A percentile compares a stretch with the other conserved stretches of the same genome.
Conservation (phyloP, 2,329 filamentous ascomycete species). For the Ascosphaera apis region DNA sequence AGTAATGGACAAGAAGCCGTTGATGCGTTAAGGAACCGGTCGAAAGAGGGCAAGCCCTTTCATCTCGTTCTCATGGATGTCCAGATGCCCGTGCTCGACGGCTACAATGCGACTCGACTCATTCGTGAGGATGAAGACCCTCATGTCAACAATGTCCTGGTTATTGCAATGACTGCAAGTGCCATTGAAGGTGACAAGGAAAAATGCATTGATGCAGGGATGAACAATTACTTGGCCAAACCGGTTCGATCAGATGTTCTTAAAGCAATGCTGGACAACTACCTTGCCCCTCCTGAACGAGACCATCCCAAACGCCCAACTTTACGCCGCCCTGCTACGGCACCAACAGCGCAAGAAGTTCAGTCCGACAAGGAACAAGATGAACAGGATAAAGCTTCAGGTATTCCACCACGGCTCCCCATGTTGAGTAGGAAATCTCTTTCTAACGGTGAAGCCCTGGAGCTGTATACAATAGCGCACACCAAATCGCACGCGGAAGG, state of each 20-base stretch:
- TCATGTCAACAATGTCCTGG: slow-evolving; percentile 57
- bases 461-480: neutral
- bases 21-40: slow-evolving; percentile 55
- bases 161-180: slow-evolving; percentile 92
- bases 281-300: slow-evolving; percentile 29
- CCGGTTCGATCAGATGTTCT: slow-evolving; percentile 76
- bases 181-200: slow-evolving; percentile 88
- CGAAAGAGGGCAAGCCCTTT: slow-evolving; percentile 51
- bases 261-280: slow-evolving; percentile 56
- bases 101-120: slow-evolving; percentile 71
- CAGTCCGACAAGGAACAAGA: neutral
- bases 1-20: slow-evolving; percentile 77
- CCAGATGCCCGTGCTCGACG: slow-evolving; percentile 84
- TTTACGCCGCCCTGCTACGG: neutral
- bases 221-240: slow-evolving; percentile 95
- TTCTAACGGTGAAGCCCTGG: slow-evolving; percentile 1
- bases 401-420: neutral
- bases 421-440: slow-evolving; percentile 1
- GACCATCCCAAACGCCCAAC: slow-evolving; percentile 1
- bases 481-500: neutral
- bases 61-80: slow-evolving; percentile 90
- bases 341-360: neutral
- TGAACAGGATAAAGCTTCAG: neutral
- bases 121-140: slow-evolving; percentile 57
- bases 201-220: slow-evolving; percentile 83